Percentiles rank a stretch among this genome's conserved stretches.
Conservation (phyloP, 805 yeast genomes). For the Brettanomyces custersianus region DNA sequence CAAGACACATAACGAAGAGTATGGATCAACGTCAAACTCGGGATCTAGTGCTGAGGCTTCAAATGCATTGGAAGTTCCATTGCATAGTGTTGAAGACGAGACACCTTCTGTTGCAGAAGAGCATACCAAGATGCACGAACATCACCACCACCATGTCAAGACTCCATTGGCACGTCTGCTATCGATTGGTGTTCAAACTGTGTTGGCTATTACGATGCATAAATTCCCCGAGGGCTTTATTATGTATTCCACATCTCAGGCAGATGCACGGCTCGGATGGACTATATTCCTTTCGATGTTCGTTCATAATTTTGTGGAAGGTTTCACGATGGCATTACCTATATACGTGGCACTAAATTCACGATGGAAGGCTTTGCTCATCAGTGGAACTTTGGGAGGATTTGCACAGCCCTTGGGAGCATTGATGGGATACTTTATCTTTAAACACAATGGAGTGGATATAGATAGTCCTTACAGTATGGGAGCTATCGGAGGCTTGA, state of each 20-base stretch:
- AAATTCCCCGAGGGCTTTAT: constrained; percentile 94
- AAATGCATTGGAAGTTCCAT: neutral
- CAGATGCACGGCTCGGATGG: constrained; percentile 63
- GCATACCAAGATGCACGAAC: constrained; percentile 8
- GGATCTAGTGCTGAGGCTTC: neutral
- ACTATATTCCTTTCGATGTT: constrained; percentile 78
- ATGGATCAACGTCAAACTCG: constrained; percentile 1
- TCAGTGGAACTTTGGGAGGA: constrained; percentile 69
- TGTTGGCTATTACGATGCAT: constrained; percentile 79
- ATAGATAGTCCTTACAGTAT: constrained; percentile 28
- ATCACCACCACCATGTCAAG: constrained; percentile 74
- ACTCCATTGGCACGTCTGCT: constrained; percentile 73
- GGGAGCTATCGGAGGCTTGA: constrained; percentile 49
- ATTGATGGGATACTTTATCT: constrained; percentile 45
- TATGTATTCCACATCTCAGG: constrained; percentile 66
- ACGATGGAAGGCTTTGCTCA: constrained; percentile 50
- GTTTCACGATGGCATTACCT: constrained; percentile 89
- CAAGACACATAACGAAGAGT: constrained; percentile 2
- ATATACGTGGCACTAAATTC: constrained; percentile 67
- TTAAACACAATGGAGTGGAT: constrained; percentile 32
- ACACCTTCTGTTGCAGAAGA: neutral
- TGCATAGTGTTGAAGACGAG: neutral
- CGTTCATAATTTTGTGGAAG: constrained; percentile 89
- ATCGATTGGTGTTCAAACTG: constrained; percentile 85
- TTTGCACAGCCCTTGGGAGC: constrained; percentile 90